Evolutionary conservation across 257 asterid genomes (phyloP).

Genomic region (Solanum clarkiae): DNA sequence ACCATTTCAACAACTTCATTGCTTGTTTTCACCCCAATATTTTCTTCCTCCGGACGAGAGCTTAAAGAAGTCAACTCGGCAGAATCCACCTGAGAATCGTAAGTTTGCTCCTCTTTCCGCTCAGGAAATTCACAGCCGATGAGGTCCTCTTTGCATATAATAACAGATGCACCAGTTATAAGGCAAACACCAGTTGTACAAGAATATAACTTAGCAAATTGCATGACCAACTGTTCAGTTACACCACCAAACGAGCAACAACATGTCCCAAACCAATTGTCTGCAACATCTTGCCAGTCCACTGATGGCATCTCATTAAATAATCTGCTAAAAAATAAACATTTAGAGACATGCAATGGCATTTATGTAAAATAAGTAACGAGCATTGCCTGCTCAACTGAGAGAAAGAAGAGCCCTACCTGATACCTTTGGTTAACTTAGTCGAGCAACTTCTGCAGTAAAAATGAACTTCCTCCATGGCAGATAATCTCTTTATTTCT

Average conservation of each 20-base stretch:
- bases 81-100: slow-evolving; percentile 10
- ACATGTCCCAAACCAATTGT: slow-evolving; percentile 95
- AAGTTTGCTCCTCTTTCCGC: slow-evolving; percentile 4
- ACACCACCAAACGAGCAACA: slow-evolving; percentile 91
- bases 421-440: slow-evolving; percentile 56
- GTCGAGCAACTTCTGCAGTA: slow-evolving; percentile 79
- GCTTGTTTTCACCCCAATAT: background rate
- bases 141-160: slow-evolving; percentile 51
- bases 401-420: slow-evolving; percentile 31
- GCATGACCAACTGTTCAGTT: slow-evolving; percentile 64
- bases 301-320: slow-evolving; percentile 87
- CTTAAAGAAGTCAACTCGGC: background rate
- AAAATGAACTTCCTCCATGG: slow-evolving; percentile 58
- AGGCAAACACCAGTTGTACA: slow-evolving; percentile 67
- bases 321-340: slow-evolving; percentile 17
- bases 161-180: slow-evolving; percentile 53
- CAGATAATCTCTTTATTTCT: slow-evolving; percentile 60
- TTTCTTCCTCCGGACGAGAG: slow-evolving; percentile 7
- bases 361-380: background rate
- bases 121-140: slow-evolving; percentile 38
- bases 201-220: slow-evolving; percentile 49
- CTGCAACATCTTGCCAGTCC: slow-evolving; percentile 90
- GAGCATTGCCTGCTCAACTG: background rate
- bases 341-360: background rate
- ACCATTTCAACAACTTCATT: slow-evolving; percentile 8